Conservation (phyloP, 176 grass and related monocot genomes). For the Paspalum notatum region DNA sequence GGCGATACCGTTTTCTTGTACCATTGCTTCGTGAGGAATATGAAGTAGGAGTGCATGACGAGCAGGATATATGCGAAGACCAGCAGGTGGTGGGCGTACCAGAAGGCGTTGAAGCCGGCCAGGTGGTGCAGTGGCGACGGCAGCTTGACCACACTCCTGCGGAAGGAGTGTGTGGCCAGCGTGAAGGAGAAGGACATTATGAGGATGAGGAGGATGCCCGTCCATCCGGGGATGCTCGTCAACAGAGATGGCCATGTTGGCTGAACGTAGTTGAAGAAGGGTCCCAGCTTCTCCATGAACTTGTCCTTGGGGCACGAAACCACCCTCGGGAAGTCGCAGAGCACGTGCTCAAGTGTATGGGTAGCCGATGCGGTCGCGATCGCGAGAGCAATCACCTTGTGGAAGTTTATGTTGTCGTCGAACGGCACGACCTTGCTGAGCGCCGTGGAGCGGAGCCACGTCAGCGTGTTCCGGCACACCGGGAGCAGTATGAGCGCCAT, state of each 20-base stretch:
- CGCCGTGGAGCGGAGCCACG: slow-evolving; percentile 65
- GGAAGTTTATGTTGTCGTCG: slow-evolving; percentile 99
- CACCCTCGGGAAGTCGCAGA: slow-evolving; percentile 89
- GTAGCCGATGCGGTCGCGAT: slow-evolving; percentile 68
- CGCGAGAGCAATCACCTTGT: slow-evolving; percentile 69
- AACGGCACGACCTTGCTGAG: slow-evolving; percentile 71
- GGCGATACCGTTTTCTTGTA: slow-evolving; percentile 87
- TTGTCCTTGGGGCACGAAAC: slow-evolving; percentile 68
- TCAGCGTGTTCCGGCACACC: slow-evolving; percentile 90
- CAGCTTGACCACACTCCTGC: slow-evolving; percentile 83
- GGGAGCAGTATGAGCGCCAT: slow-evolving; percentile 95
- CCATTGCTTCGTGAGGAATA: slow-evolving; percentile 93
- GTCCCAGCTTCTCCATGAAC: slow-evolving; percentile 66
- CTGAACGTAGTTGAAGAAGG: slow-evolving; percentile 69
- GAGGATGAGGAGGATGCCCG: slow-evolving; percentile 78
- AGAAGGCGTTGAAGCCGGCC: slow-evolving; percentile 97
- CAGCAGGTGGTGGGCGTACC: slow-evolving; percentile 96
- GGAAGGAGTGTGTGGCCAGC: slow-evolving; percentile 81
- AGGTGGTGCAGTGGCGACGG: slow-evolving; percentile 82
- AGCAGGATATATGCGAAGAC: slow-evolving; percentile 77
- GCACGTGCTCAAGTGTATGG: slow-evolving; percentile 71
- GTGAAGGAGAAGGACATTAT: slow-evolving; percentile 98
- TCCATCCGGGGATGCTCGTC: slow-evolving; percentile 73
- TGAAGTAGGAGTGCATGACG: slow-evolving; percentile 92
- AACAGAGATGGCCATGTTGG: slow-evolving; percentile 63